phyloP scores from a whole-genome alignment of 2,329 filamentous ascomycete genomes.

The Ophioceras dolichostomum region DNA sequence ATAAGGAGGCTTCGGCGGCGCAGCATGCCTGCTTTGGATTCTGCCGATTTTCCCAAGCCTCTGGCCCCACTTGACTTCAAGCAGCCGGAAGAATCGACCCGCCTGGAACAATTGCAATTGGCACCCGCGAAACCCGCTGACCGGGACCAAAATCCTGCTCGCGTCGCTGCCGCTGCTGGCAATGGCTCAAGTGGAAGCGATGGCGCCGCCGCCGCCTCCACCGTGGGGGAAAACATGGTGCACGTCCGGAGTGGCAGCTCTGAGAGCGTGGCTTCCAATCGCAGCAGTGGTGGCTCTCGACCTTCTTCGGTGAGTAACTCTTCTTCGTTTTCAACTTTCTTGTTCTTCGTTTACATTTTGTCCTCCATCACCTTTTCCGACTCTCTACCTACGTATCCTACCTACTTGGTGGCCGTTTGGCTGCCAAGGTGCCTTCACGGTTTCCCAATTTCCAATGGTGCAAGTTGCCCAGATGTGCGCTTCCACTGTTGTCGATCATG shows the following conservation, averaged over 20 bases:
- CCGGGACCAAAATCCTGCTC: slow-evolving; percentile 24
- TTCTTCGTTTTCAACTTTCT: too few species aligned
- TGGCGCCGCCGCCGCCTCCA: slow-evolving; percentile 16
- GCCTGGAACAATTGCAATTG: slow-evolving; percentile 15
- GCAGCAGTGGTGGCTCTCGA: slow-evolving; percentile 46
- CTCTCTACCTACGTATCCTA: too few species aligned
- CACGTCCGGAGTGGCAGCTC: slow-evolving; percentile 44
- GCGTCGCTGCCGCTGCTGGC: slow-evolving; percentile 7
- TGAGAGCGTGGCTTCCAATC: slow-evolving; percentile 49
- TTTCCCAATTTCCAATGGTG: too few species aligned
- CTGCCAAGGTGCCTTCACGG: too few species aligned
- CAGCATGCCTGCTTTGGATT: slow-evolving; percentile 61
- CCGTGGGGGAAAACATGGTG: slow-evolving; percentile 12
- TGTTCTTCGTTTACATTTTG: too few species aligned
- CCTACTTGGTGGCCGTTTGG: too few species aligned
- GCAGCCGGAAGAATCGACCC: slow-evolving; percentile 20
- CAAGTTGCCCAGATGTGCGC: too few species aligned
- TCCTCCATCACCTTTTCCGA: too few species aligned
- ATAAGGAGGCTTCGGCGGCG: slow-evolving; percentile 68
- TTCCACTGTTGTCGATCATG: too few species aligned
- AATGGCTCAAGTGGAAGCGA: background rate
- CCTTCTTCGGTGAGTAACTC: slow-evolving; percentile 55
- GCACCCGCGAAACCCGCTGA: slow-evolving; percentile 18
- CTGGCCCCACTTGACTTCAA: slow-evolving; percentile 23
- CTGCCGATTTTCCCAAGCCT: slow-evolving; percentile 26